Percentiles rank a stretch among this genome's conserved stretches.
These are phyloP conservation scores for Carpinus fangiana DNA, from an alignment of 306 rosid species.

Conservation along the genomic window DNA sequence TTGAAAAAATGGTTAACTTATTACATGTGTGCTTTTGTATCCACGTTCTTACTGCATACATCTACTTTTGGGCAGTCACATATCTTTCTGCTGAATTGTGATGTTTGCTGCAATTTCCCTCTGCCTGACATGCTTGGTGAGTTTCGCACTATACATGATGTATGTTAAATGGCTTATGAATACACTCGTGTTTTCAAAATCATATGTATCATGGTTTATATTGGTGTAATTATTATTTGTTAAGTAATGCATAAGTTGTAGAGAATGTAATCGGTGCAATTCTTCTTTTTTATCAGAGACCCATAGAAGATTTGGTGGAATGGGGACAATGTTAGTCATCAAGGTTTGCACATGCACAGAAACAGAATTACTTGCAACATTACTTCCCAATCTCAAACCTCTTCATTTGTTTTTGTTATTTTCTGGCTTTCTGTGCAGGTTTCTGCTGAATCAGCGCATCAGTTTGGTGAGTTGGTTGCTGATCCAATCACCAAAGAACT, in stretches of 20 bases:
- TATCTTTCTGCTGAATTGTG: slow-evolving; percentile 85
- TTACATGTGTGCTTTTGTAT: slow-evolving; percentile 10
- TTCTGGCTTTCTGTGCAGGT: slow-evolving; percentile 50
- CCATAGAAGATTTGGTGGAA: slow-evolving; percentile 76
- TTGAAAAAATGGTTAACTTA: neutral
- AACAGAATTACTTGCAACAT: slow-evolving; percentile 8
- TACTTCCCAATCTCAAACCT: neutral
- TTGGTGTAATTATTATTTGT: slow-evolving; percentile 26
- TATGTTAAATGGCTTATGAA: neutral
- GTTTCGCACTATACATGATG: slow-evolving; percentile 25
- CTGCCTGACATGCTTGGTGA: slow-evolving; percentile 83
- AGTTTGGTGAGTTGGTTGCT: slow-evolving; percentile 91
- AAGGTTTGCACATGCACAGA: slow-evolving; percentile 55
- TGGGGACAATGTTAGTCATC: slow-evolving; percentile 90
- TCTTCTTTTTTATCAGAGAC: slow-evolving; percentile 56
- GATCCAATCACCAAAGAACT: slow-evolving; percentile 87
- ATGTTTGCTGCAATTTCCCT: slow-evolving; percentile 97
- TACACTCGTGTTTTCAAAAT: neutral
- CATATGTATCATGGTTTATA: neutral
- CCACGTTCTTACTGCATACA: neutral
- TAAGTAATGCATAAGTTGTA: slow-evolving; percentile 8
- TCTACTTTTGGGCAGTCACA: slow-evolving; percentile 69
- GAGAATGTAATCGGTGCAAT: slow-evolving; percentile 18
- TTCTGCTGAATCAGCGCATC: slow-evolving; percentile 78
- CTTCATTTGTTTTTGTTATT: slow-evolving; percentile 17